Evolutionary conservation across 176 grass and related monocot species (phyloP).

Genomic region (Coix lacrymajobi): DNA sequence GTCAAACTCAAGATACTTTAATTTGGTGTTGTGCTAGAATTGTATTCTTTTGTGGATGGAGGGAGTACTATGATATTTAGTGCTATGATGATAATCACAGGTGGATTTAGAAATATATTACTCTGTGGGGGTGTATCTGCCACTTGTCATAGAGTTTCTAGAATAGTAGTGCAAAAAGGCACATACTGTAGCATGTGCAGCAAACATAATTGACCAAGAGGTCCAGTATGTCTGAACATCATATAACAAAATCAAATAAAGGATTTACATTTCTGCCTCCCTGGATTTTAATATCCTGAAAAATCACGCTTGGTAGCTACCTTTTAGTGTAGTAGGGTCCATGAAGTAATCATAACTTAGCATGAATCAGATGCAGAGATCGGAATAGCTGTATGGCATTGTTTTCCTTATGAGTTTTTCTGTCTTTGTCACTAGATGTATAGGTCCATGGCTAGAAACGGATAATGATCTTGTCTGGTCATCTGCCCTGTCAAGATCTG

Average conservation of each 20-base stretch:
- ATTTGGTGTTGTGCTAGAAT: not conserved
- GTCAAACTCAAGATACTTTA: not conserved
- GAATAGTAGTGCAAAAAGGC: conserved; percentile 4
- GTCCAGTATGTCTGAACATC: not conserved
- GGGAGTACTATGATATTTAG: conserved; percentile 14
- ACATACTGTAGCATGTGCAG: not conserved
- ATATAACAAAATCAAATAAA: conserved; percentile 2
- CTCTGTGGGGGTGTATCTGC: not conserved
- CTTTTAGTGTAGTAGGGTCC: not conserved
- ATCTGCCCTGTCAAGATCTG: not conserved
- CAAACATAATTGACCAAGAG: not conserved
- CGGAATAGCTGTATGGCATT: not conserved
- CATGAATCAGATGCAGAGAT: not conserved
- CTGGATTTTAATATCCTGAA: conserved; percentile 2
- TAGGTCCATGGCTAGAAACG: conserved; percentile 3
- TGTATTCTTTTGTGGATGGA: not conserved
- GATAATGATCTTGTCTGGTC: not conserved
- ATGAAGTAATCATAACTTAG: conserved; percentile 3
- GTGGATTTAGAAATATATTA: conserved; percentile 30
- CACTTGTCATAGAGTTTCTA: conserved; percentile 17
- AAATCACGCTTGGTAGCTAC: not conserved
- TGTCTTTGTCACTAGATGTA: not conserved
- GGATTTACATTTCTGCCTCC: not conserved
- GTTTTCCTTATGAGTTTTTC: not conserved
- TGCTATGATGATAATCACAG: not conserved